Conservation (phyloP, 2,329 filamentous ascomycete species). For the Fusarium sp. region DNA sequence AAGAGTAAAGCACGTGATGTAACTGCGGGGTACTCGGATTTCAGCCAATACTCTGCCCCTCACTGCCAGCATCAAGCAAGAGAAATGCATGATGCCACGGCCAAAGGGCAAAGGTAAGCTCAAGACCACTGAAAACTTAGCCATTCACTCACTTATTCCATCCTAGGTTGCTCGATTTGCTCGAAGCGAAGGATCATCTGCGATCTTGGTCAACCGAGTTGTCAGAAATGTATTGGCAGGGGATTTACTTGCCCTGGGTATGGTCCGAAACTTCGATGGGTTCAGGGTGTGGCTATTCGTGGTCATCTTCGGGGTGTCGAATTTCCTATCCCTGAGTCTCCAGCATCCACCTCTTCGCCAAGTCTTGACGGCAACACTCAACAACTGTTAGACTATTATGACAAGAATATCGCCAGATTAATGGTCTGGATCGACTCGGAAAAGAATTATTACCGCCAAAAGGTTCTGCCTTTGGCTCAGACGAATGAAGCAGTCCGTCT, state of each 20-base stretch:
- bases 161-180: rapidly evolving
- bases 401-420: rapidly evolving
- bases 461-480: neutral
- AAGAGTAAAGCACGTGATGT: neutral
- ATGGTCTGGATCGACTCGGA: neutral
- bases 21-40: neutral
- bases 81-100: neutral
- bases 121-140: rapidly evolving
- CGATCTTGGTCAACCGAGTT: neutral
- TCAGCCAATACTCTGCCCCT: rapidly evolving
- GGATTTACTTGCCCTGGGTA: neutral
- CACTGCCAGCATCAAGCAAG: rapidly evolving
- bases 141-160: rapidly evolving
- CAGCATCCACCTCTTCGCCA: rapidly evolving
- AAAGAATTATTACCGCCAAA: neutral
- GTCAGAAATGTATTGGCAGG: neutral
- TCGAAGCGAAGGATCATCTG: neutral
- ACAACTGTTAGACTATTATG: neutral
- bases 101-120: neutral
- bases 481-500: neutral
- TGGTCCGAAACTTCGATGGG: neutral
- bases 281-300: neutral
- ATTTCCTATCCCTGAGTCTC: rapidly evolving
- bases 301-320: rapidly evolving
- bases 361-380: rapidly evolving